These are phyloP conservation scores for Elsinoe perseae DNA, from an alignment of 2,329 filamentous ascomycete genomes.

Conservation along the genomic window DNA sequence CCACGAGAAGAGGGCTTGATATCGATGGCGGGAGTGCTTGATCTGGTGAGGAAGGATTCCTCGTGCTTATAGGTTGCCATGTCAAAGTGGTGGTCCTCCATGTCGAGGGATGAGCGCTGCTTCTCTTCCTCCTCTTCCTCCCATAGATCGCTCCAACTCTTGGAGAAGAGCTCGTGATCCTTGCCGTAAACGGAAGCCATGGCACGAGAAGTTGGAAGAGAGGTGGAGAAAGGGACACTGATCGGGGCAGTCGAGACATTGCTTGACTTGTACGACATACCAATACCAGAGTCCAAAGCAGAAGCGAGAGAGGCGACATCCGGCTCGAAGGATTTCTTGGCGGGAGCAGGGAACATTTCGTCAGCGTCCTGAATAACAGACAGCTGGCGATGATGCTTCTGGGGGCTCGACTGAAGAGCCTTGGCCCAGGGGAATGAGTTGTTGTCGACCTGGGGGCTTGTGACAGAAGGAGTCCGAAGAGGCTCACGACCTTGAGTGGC, in stretches of 20 bases:
- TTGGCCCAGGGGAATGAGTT: constrained; percentile 94
- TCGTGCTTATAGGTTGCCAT: constrained; percentile 45
- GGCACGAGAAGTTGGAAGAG: constrained; percentile 58
- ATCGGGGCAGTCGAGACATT: constrained; percentile 47
- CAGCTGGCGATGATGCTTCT: constrained; percentile 67
- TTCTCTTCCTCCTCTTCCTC: constrained; percentile 81
- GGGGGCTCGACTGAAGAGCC: constrained; percentile 69
- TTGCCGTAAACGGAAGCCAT: constrained; percentile 75
- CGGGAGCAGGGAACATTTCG: constrained; percentile 76
- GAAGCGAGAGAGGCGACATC: constrained; percentile 78
- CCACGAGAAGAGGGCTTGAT: constrained; percentile 43
- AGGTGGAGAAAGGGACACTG: constrained; percentile 62
- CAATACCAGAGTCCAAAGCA: constrained; percentile 73
- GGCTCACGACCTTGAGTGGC: constrained; percentile 86
- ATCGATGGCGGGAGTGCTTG: constrained; percentile 20
- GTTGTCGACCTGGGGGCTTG: constrained; percentile 71
- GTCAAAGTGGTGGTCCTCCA: constrained; percentile 31
- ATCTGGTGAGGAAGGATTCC: constrained; percentile 41
- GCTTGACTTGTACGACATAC: constrained; percentile 70
- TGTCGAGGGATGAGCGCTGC: constrained; percentile 38
- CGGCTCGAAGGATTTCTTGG: constrained; percentile 59
- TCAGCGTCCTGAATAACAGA: constrained; percentile 76
- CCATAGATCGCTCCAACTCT: constrained; percentile 99
- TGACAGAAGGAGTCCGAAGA: constrained; percentile 87
- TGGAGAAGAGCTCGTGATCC: constrained; percentile 72